These are phyloP conservation scores for Exobasidium rhododendri DNA, from an alignment of 1,284 basidiomycete genomes.

Conservation along the genomic window DNA sequence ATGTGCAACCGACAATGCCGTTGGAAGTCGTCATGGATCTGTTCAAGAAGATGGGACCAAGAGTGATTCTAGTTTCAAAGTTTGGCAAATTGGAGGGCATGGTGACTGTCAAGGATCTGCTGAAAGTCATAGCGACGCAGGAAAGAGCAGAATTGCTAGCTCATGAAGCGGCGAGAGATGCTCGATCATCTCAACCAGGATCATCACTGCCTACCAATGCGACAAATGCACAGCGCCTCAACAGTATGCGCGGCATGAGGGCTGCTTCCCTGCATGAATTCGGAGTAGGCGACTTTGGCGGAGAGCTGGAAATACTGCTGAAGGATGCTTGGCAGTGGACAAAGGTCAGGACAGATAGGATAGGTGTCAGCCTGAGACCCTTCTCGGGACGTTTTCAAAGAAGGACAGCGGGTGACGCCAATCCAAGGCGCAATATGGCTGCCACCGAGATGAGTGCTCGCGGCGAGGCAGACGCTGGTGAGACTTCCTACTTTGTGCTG, in stretches of 20 bases:
- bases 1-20: constrained; percentile 85
- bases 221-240: background rate
- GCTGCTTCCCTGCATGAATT: background rate
- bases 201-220: background rate
- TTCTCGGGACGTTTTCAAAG: background rate
- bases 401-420: background rate
- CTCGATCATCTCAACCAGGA: background rate
- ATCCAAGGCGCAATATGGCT: background rate
- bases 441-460: background rate
- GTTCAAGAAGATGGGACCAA: constrained; percentile 65
- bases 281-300: constrained; percentile 11
- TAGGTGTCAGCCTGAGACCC: background rate
- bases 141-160: constrained; percentile 20
- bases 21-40: constrained; percentile 87
- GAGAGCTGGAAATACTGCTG: constrained; percentile 13
- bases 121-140: constrained; percentile 57
- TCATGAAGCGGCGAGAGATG: constrained; percentile 9
- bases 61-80: constrained; percentile 86
- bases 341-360: background rate
- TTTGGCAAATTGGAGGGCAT: constrained; percentile 74
- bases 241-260: background rate
- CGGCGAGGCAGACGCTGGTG: constrained; percentile 15
- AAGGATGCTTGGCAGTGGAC: constrained; percentile 10
- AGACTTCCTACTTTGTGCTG: constrained; percentile 30
- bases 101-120: constrained; percentile 91